These are phyloP conservation scores for Evansstolkia leycettana DNA, from an alignment of 495 filamentous ascomycete species.

Conservation along the genomic window DNA sequence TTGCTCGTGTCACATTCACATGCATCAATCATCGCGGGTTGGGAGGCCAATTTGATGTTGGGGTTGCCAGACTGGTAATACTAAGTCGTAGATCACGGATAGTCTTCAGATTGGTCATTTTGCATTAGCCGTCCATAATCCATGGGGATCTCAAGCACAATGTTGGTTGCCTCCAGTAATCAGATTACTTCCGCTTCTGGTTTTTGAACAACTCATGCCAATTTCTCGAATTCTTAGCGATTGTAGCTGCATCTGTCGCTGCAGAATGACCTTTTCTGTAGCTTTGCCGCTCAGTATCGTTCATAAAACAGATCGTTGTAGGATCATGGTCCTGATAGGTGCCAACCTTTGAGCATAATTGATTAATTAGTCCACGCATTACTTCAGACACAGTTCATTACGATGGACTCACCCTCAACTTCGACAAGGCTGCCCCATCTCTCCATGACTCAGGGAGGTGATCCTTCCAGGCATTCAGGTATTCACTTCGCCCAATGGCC, in stretches of 20 bases:
- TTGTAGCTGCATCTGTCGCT: slow-evolving; percentile 22
- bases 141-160: too few relatives aligned
- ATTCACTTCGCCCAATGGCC: slow-evolving; percentile 31
- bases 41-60: background rate
- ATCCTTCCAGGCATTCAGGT: slow-evolving; percentile 43
- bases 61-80: background rate
- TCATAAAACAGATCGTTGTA: slow-evolving; percentile 26
- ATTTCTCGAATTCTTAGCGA: slow-evolving; percentile 50
- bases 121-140: too few relatives aligned
- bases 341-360: slow-evolving; percentile 13
- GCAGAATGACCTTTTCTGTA: slow-evolving; percentile 16
- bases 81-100: too few relatives aligned
- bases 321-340: slow-evolving; percentile 28
- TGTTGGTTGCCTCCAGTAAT: too few relatives aligned
- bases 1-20: background rate
- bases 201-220: slow-evolving; percentile 82
- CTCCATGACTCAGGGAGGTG: slow-evolving; percentile 47
- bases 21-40: background rate
- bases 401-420: slow-evolving; percentile 30
- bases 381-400: background rate
- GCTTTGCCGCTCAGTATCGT: slow-evolving; percentile 22
- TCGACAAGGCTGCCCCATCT: slow-evolving; percentile 30
- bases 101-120: too few relatives aligned
- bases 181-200: slow-evolving; percentile 16
- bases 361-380: background rate